Conservation (phyloP, 106 monocot species). For the Iris macrosiphon region DNA sequence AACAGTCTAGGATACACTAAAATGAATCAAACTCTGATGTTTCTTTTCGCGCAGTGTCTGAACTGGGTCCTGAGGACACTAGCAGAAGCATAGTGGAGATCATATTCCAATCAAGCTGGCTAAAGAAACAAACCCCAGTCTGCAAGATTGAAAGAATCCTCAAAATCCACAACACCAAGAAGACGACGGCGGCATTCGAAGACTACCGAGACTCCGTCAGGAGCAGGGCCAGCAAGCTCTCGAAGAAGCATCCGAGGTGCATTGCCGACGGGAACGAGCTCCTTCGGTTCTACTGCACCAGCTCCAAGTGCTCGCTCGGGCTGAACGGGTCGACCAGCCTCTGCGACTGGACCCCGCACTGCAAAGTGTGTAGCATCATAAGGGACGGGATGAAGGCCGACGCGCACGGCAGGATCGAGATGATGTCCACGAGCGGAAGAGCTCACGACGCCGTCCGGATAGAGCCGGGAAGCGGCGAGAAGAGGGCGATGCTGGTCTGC, state of each 20-base stretch:
- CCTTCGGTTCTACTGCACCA: slow-evolving; percentile 64
- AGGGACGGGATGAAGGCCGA: slow-evolving; percentile 53
- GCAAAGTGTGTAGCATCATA: slow-evolving; percentile 56
- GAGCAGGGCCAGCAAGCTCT: slow-evolving; percentile 34
- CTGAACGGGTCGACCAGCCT: slow-evolving; percentile 39
- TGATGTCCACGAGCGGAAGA: slow-evolving; percentile 59
- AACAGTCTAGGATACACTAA: too few species aligned
- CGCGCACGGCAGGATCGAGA: slow-evolving; percentile 24
- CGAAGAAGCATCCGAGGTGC: slow-evolving; percentile 71
- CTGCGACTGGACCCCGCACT: slow-evolving; percentile 30
- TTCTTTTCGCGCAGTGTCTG: slow-evolving; percentile 38
- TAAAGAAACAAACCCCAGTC: slow-evolving; percentile 35
- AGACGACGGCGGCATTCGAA: slow-evolving; percentile 57
- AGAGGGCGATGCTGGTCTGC: slow-evolving; percentile 78
- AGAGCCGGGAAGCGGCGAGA: slow-evolving; percentile 16
- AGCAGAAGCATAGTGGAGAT: slow-evolving; percentile 81
- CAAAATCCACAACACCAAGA: slow-evolving; percentile 74
- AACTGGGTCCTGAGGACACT: slow-evolving; percentile 59
- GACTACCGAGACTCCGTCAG: slow-evolving; percentile 59
- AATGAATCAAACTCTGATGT: not conserved
- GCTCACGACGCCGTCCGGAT: slow-evolving; percentile 37
- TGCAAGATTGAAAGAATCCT: slow-evolving; percentile 65
- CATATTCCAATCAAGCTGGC: slow-evolving; percentile 83
- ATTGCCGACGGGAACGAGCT: slow-evolving; percentile 89
- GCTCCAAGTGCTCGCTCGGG: slow-evolving; percentile 53